phyloP scores from a whole-genome alignment of 306 rosid species.

The Cucumis cinereus region DNA sequence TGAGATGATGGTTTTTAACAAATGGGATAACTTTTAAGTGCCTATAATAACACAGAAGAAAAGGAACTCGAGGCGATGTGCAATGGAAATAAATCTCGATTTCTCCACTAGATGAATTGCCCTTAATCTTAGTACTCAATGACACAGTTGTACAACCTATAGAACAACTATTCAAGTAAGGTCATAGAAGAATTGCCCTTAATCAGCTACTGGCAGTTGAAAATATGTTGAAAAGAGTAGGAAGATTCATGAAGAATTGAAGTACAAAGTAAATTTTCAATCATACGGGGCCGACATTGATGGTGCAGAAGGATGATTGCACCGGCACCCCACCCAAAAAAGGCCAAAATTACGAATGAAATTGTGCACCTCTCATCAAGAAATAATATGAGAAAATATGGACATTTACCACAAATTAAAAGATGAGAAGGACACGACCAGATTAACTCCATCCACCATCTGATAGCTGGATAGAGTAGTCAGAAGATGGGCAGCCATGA shows the following conservation, averaged over 20 bases:
- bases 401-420: not conserved
- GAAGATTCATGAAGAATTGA: not conserved
- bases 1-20: not conserved
- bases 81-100: not conserved
- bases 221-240: not conserved
- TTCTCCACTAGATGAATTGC: not conserved
- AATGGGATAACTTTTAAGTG: not conserved
- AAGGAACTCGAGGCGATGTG: not conserved
- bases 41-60: not conserved
- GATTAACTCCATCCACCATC: slow-evolving; percentile 16
- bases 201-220: not conserved
- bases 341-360: not conserved
- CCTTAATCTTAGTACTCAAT: not conserved
- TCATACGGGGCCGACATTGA: not conserved
- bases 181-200: not conserved
- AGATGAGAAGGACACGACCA: not conserved
- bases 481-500: slow-evolving; percentile 6
- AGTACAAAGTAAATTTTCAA: not conserved
- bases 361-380: not conserved
- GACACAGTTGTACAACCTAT: no score
- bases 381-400: not conserved
- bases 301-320: not conserved
- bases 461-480: slow-evolving; percentile 1
- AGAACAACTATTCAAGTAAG: no score
- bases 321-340: not conserved